A percentile compares a stretch with the other conserved stretches of the same genome.
Evolutionary conservation across 352 stramenopile genomes (phyloP).

Genomic region (Pythium utonaiense): DNA sequence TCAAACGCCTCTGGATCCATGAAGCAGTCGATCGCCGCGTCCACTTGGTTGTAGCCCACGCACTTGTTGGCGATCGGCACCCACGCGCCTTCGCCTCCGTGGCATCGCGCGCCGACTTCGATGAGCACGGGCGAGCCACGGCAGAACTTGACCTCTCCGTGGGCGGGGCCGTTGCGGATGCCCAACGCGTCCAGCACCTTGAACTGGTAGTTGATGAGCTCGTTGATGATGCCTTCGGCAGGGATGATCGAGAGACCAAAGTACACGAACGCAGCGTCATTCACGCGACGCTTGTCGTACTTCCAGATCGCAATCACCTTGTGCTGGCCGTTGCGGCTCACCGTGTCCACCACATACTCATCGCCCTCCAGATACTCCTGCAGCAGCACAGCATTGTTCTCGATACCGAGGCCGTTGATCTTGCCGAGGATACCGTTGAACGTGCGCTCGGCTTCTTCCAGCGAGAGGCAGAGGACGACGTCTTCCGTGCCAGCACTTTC

Average conservation of each 20-base stretch:
- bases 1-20: conserved; percentile 54
- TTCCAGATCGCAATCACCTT: conserved; percentile 97
- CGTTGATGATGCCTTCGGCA: conserved; percentile 59
- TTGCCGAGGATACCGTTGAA: conserved; percentile 85
- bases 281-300: conserved; percentile 96
- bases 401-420: conserved; percentile 82
- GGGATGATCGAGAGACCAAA: conserved; percentile 81
- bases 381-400: conserved; percentile 81
- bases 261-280: conserved; percentile 95
- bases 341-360: conserved; percentile 97
- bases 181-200: conserved; percentile 69
- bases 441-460: conserved; percentile 73
- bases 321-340: conserved; percentile 90
- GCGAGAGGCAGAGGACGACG: conserved; percentile 75
- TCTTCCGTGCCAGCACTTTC: conserved; percentile 75
- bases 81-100: conserved; percentile 95
- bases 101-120: conserved; percentile 94
- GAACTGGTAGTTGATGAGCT: conserved; percentile 85
- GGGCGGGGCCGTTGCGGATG: conserved; percentile 68
- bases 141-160: conserved; percentile 87
- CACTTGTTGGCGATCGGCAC: conserved; percentile 88
- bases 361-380: conserved; percentile 94
- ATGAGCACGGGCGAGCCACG: conserved; percentile 89
- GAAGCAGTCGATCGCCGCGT: conserved; percentile 85
- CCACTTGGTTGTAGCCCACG: conserved; percentile 94